Percentiles rank a stretch among this genome's conserved stretches.
These are phyloP conservation scores for Phtheirospermum japonicum DNA, from an alignment of 257 asterid species.

Conservation along the genomic window DNA sequence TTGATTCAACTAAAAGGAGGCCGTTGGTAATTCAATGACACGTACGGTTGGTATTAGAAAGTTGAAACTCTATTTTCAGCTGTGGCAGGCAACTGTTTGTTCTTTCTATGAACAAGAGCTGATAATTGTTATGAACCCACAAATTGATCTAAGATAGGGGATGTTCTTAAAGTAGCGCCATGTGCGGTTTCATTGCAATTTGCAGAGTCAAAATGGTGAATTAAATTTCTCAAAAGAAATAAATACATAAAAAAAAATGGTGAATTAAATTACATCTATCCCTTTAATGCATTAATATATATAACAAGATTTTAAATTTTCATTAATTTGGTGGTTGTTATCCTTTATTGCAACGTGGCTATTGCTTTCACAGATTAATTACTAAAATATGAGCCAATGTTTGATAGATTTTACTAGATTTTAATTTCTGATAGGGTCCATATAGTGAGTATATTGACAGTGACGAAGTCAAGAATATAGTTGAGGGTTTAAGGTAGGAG, in stretches of 20 bases:
- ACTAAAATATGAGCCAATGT: too few relatives aligned
- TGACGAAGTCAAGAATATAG: too few relatives aligned
- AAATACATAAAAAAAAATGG: background rate
- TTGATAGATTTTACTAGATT: too few relatives aligned
- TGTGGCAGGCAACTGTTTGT: too few relatives aligned
- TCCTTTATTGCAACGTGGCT: constrained; percentile 27
- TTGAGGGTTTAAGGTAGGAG: too few relatives aligned
- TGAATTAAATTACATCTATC: background rate
- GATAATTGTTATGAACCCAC: too few relatives aligned
- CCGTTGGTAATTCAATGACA: background rate
- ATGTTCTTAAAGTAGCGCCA: background rate
- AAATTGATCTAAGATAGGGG: background rate
- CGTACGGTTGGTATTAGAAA: background rate
- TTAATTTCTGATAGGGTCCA: too few relatives aligned
- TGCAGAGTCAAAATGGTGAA: too few relatives aligned
- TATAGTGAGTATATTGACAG: too few relatives aligned
- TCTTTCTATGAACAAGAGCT: too few relatives aligned
- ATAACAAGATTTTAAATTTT: background rate
- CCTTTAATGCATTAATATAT: constrained; percentile 22
- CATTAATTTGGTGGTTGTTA: constrained; percentile 28
- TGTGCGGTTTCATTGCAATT: background rate
- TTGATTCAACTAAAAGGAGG: constrained; percentile 9
- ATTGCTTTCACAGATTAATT: constrained; percentile 31
- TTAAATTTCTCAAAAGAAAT: too few relatives aligned
- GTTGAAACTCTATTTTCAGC: background rate